These are phyloP conservation scores for Amyloporia xantha DNA, from an alignment of 768 basidiomycete genomes.

Conservation along the genomic window DNA sequence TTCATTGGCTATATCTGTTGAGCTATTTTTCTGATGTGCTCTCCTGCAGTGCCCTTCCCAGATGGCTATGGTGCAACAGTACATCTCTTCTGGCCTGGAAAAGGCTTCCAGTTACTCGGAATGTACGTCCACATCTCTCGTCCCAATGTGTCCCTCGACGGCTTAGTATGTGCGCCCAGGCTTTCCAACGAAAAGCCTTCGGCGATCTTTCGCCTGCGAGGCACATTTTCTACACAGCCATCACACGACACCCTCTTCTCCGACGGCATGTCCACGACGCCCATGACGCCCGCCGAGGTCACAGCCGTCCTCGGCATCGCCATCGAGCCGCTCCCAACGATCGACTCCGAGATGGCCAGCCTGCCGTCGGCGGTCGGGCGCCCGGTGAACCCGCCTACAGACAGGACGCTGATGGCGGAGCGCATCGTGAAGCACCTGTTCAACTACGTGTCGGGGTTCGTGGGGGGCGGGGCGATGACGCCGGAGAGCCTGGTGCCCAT, in stretches of 20 bases:
- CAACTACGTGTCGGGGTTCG: constrained; percentile 19
- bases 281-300: constrained; percentile 33
- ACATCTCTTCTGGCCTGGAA: constrained; percentile 82
- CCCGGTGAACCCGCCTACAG: constrained; percentile 18
- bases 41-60: constrained; percentile 71
- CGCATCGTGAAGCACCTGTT: constrained; percentile 54
- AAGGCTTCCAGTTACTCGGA: constrained; percentile 80
- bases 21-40: background rate
- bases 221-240: constrained; percentile 41
- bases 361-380: constrained; percentile 30
- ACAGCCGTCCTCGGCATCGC: constrained; percentile 75
- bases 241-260: constrained; percentile 26
- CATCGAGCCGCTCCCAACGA: constrained; percentile 64
- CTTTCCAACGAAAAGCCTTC: constrained; percentile 87
- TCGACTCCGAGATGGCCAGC: constrained; percentile 49
- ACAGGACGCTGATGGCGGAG: constrained; percentile 57
- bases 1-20: no score
- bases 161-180: constrained; percentile 41
- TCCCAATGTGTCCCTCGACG: background rate
- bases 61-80: constrained; percentile 80
- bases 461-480: constrained; percentile 9
- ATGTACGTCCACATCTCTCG: constrained; percentile 48
- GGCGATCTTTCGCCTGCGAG: constrained; percentile 78
- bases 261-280: constrained; percentile 20
- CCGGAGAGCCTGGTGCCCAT: constrained; percentile 15